These are phyloP conservation scores for Cystofilobasidium macerans DNA, from an alignment of 768 basidiomycete genomes.

Conservation along the genomic window DNA sequence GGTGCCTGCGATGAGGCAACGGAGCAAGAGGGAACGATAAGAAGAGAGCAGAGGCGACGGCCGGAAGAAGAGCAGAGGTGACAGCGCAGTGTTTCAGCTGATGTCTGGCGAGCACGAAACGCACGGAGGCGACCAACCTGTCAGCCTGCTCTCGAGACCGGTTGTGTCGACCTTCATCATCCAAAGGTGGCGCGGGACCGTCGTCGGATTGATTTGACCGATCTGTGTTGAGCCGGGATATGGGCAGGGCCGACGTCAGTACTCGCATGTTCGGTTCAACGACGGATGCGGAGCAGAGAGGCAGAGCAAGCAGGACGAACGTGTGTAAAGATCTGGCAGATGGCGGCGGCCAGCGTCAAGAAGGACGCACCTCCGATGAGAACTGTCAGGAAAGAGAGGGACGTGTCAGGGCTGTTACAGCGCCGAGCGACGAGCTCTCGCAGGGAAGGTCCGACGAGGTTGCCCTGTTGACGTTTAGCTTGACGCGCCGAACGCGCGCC, in stretches of 20 bases:
- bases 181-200: constrained; percentile 11
- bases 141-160: background rate
- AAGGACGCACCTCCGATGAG: background rate
- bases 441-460: no score
- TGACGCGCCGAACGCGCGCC: no score
- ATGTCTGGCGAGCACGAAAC: no score
- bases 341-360: constrained; percentile 4
- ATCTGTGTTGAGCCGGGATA: background rate
- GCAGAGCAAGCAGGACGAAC: background rate
- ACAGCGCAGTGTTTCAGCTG: background rate
- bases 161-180: constrained; percentile 1
- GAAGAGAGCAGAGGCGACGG: no score
- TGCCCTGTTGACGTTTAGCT: no score
- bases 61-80: background rate
- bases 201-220: constrained; percentile 18
- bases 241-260: background rate
- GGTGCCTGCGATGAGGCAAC: no score
- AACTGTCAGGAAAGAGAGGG: background rate
- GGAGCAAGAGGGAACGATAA: no score
- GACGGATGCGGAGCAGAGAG: no score
- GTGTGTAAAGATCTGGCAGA: constrained; percentile 14
- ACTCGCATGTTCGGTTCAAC: background rate
- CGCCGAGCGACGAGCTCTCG: no score
- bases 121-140: background rate
- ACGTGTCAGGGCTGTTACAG: no score